Conservation (phyloP, 331 rosid species). For the Phaseolus coccineus region DNA sequence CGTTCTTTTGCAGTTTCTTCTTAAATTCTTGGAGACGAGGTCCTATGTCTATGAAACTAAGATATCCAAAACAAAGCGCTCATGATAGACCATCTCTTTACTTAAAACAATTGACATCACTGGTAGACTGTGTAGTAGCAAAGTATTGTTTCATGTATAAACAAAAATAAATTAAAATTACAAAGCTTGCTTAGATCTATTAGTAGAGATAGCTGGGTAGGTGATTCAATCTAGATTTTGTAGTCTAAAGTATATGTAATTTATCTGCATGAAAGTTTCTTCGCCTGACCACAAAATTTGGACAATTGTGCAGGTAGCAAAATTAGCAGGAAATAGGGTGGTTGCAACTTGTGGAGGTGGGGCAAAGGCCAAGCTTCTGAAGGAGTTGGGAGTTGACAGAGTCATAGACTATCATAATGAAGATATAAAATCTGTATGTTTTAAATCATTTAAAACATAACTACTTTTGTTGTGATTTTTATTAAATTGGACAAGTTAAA, state of each 20-base stretch:
- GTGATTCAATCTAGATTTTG: constrained; percentile 5
- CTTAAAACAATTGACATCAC: constrained; percentile 20
- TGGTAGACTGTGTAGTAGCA: constrained; percentile 5
- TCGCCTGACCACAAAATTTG: constrained; percentile 38
- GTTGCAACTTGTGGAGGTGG: constrained; percentile 98
- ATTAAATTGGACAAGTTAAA: neutral
- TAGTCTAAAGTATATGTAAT: constrained; percentile 22
- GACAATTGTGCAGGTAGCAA: constrained; percentile 80
- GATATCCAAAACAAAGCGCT: neutral
- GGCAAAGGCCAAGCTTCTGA: constrained; percentile 82
- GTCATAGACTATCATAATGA: constrained; percentile 89
- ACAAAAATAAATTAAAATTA: neutral
- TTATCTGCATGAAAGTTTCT: constrained; percentile 19
- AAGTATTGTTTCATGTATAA: constrained; percentile 3
- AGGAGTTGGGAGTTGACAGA: constrained; percentile 90
- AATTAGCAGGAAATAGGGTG: constrained; percentile 85
- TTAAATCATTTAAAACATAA: constrained; percentile 18
- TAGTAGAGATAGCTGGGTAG: neutral
- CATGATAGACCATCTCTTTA: constrained; percentile 29
- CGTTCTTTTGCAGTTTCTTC: constrained; percentile 4
- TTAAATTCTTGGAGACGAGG: constrained; percentile 27
- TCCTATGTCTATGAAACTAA: constrained; percentile 27
- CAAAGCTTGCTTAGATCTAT: neutral
- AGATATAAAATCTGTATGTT: constrained; percentile 81
- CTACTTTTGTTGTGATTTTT: constrained; percentile 20